Evolutionary conservation across 495 filamentous ascomycete species (phyloP), one percentile per base, ranked within the genome.

Genomic region (Thozetella sp.): DNA sequence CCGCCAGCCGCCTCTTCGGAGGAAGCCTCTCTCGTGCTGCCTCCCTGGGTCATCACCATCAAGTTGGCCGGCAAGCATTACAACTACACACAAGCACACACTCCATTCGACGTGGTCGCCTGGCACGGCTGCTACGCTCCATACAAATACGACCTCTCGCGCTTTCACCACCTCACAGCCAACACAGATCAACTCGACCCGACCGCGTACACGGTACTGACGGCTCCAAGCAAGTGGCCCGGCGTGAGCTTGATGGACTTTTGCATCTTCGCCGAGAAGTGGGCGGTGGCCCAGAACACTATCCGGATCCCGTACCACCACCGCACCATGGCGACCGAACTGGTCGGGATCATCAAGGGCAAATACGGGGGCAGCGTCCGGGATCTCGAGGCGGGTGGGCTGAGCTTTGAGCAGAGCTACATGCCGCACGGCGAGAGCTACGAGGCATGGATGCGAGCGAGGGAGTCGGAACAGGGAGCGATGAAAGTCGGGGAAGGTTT

Each of bases 41-140:
- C 60, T 10, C 65, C 77, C 37, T 87, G 84, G 69, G 75, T 76
- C 25, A 67, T 91, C 25, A 80, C 85, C 52, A 78, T 80, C 73
- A 92, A 92, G 66, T 85, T 90, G 61, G 78, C 82, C 57, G 88
- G 88, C 60, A 80, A 80, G 25, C 82, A 91, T 52, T 87, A 84
- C 72, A 74, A 79, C 1, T 87, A 86, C 13, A 77, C 79, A 54
- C 89, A 90, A 71, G 69, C 75, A 11, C 86, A 90, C 71, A 88
- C 84, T 0, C 89, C 89, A n/a, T 92, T 91, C 69, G 88, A 92
- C 60, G 79, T 92, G 2, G 89, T 90, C n/a, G 86, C 88, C 17
- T 92, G 89, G 89, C 89, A 91, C 63, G 83, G 85, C 43, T 66
- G 45, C 59, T 90, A 90, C 70, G 88, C 88, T 58, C 90, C 89